Percentiles rank a stretch among this genome's conserved stretches.
phyloP scores from a whole-genome alignment of 495 filamentous ascomycete genomes.

The Lepidopterella palustris region DNA sequence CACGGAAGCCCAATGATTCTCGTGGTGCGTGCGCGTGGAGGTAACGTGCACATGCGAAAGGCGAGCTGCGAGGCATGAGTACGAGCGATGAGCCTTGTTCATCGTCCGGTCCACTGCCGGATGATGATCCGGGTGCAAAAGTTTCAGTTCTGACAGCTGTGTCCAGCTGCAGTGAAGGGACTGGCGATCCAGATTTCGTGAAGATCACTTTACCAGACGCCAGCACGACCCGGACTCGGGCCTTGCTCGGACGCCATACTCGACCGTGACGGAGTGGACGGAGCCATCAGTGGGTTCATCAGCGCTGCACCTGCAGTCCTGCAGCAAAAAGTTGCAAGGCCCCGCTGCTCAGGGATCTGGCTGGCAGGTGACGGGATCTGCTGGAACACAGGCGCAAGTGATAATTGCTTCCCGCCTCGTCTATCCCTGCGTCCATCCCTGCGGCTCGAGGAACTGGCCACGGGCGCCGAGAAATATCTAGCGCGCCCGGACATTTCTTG shows the following conservation, averaged over 20 bases:
- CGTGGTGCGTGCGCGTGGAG: conserved; percentile 16
- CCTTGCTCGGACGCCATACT: background rate
- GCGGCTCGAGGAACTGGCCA: conserved; percentile 1
- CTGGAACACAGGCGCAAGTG: conserved; percentile 11
- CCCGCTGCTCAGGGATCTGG: background rate
- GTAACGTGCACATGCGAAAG: conserved; percentile 5
- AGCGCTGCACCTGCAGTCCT: background rate
- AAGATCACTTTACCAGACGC: background rate
- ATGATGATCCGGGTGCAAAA: conserved; percentile 22
- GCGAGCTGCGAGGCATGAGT: background rate
- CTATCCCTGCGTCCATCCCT: conserved; percentile 20
- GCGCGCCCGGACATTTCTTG: background rate
- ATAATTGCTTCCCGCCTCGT: conserved; percentile 19
- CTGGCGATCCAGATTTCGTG: background rate
- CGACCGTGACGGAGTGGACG: background rate
- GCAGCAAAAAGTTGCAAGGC: background rate
- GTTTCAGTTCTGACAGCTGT: conserved; percentile 5
- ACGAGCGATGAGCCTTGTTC: too few species aligned
- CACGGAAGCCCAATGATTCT: conserved; percentile 22
- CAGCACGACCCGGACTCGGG: background rate
- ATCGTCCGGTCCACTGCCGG: conserved; percentile 7
- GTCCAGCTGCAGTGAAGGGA: too few species aligned
- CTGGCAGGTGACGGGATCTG: conserved; percentile 5
- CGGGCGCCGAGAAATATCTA: background rate
- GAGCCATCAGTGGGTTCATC: background rate